Base-by-base conservation (phyloP, 257 asterid genomes). In the Linaria vulgaris region DNA sequence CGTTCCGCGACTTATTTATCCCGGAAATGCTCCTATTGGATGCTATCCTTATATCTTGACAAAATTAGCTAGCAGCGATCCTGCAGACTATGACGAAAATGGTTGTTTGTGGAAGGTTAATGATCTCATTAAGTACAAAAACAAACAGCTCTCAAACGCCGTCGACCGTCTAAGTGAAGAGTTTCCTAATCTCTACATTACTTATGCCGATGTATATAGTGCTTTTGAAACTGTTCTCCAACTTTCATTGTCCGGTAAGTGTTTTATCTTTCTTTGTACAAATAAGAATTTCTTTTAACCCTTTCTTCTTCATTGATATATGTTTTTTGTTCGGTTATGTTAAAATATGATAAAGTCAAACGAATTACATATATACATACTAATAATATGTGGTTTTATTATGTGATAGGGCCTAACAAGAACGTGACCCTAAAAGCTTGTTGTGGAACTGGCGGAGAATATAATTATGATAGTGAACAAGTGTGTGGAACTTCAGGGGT, bases 71-170 rank as follows among this genome's bases (percentile, higher is more conserved):
- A 67, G 64, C 43, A 6, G 17, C 34, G 34, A 67, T 21, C 34
- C 66, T 2, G 1, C 45, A 0, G 59, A 38, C 0, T 67, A 67
- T 11, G 66, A 67, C 25, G 60, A 67, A 7, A 25, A 56, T 0
- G 72, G 72, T 1, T 67, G 72, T 16, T 38, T 67, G 43, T 57
- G 34, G 49, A 20, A 45, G 1, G 38, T 23, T 14, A 67, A 67
- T 25, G 57, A 46, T 5, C 21, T 67, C 14, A 31, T 52, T 20
- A 1, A 38, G 39, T 58, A 17, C 5, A 59, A 66, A 31, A 66
- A 66, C 21, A 23, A 10, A 5, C 48, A 55, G 17, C 57, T 67
- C 12, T 20, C 13, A 47, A 17, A 31, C 12, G 64, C 66, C 3
- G 14, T 67, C 9, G 27, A 58, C 1, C 23, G 15, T 27, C 43